Evolutionary conservation across 352 stramenopile species (phyloP), one percentile per base, ranked within the genome.

Genomic region (Phytopythium mirpurense): DNA sequence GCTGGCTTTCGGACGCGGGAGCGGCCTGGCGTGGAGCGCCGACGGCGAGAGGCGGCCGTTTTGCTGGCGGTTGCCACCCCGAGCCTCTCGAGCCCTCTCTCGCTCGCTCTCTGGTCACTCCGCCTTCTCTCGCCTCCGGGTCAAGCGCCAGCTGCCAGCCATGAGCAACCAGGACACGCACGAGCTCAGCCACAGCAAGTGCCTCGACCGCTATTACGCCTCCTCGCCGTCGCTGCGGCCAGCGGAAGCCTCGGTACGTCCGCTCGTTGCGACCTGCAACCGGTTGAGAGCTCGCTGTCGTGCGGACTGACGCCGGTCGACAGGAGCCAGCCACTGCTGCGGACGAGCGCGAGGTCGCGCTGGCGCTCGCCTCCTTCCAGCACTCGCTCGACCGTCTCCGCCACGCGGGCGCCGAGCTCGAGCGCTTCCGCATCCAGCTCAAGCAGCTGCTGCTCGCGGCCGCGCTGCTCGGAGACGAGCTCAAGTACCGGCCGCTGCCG

Each of bases 391-490:
- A 27, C 18, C 45, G 31, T 18, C 45, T 51, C 3, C 45, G 45
- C 24, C 16, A 38, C 32, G 45, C 27, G 12, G 19, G 19, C 11
- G 31, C n/a, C 27, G 27, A 51, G 27, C 45, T 51, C 45, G 45
- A 51, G n/a, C 45, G 45, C 45, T 51, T 51, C 45, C 45, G 45
- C 18, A 27, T 51, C 9, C 45, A 41, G 18, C 45, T 51, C 45
- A 51, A 41, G 45, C 45, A 51, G 45, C 27, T 40, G 2, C 7
- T 51, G 45, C 29, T 51, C 18, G 45, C 45, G n/a, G 29, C 45
- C 6, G 45, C 45, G 45, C 29, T 51, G 27, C 27, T 51, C 12
- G 45, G 27, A 2, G 45, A 51, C 45, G 45, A 51, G 29, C 45
- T 51, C 19, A 40, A 38, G 45, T 51, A 49, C n/a, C 43, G 45